Evolutionary conservation across 805 yeast species (phyloP).

Genomic region (Barnettozyma pratensis): DNA sequence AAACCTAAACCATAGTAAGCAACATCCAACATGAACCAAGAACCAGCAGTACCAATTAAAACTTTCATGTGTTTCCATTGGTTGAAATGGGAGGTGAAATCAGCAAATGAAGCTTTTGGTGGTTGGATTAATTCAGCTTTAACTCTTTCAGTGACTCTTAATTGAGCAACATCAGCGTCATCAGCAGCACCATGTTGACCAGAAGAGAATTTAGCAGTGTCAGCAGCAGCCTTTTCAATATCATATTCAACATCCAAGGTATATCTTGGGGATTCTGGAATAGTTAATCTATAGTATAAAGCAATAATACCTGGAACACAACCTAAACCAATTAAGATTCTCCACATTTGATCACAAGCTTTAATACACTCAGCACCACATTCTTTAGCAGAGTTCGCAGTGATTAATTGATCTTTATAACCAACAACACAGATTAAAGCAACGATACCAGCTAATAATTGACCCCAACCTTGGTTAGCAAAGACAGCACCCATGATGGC

Average conservation of each 20-base stretch:
- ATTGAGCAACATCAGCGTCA: slow-evolving; percentile 36
- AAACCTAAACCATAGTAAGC: slow-evolving; percentile 87
- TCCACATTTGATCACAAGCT: slow-evolving; percentile 94
- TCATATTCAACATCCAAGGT: slow-evolving; percentile 68
- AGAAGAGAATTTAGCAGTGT: slow-evolving; percentile 43
- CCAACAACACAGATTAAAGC: slow-evolving; percentile 73
- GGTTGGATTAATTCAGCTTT: slow-evolving; percentile 51
- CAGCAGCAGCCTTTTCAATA: slow-evolving; percentile 52
- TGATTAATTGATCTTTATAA: slow-evolving; percentile 57
- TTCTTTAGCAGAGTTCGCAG: slow-evolving; percentile 47
- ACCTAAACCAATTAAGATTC: slow-evolving; percentile 85
- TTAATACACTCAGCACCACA: slow-evolving; percentile 65
- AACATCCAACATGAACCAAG: slow-evolving; percentile 88
- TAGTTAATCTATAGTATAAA: slow-evolving; percentile 85
- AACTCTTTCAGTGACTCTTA: slow-evolving; percentile 43
- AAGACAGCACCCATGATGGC: slow-evolving; percentile 96
- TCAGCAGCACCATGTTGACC: slow-evolving; percentile 50
- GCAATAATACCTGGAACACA: slow-evolving; percentile 84
- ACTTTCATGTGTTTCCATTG: slow-evolving; percentile 86
- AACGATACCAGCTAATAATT: slow-evolving; percentile 80
- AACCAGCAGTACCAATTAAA: slow-evolving; percentile 82
- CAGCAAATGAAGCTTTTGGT: slow-evolving; percentile 77
- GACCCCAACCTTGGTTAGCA: slow-evolving; percentile 97
- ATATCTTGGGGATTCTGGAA: slow-evolving; percentile 93
- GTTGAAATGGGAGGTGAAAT: slow-evolving; percentile 66